phyloP scores from a whole-genome alignment of 139 green algal genomes.

The Chlamydomonas sp. region DNA sequence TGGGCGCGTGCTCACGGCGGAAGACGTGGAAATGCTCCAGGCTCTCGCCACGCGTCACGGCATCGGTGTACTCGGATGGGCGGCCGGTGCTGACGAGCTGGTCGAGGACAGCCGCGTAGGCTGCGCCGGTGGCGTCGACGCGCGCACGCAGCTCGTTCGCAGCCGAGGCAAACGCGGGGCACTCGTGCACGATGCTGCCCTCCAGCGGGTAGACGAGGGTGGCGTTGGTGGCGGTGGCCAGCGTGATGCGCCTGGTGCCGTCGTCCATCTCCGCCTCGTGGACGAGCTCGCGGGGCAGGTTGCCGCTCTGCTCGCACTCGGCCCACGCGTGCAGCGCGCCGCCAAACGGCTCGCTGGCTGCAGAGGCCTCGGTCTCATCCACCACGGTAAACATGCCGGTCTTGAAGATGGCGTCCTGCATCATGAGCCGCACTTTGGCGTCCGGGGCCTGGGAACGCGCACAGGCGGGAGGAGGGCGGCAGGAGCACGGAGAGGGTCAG shows the following conservation, averaged over 20 bases:
- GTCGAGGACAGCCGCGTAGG: constrained; percentile 1
- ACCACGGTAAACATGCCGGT: too few species aligned
- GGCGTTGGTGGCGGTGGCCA: constrained; percentile 15
- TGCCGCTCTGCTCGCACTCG: background rate
- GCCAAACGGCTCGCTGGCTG: background rate
- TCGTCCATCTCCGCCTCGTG: constrained; percentile 5
- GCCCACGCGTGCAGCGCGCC: constrained; percentile 2
- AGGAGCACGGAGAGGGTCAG: too few species aligned
- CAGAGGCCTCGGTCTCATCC: too few species aligned
- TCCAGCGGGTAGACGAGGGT: constrained; percentile 8
- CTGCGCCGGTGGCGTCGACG: background rate
- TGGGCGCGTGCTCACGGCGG: background rate
- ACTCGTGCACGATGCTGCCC: background rate
- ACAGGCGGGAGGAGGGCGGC: too few species aligned
- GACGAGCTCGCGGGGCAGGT: background rate
- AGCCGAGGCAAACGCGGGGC: constrained; percentile 15
- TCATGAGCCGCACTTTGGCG: too few species aligned
- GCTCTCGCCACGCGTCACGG: background rate
- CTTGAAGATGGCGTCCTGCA: too few species aligned
- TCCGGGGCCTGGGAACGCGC: too few species aligned
- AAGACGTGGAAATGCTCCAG: constrained; percentile 16
- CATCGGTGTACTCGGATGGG: background rate
- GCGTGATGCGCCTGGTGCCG: constrained; percentile 4
- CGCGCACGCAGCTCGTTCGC: background rate
- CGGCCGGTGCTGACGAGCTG: background rate